These are phyloP conservation scores for Hypoxylon lenormandii DNA, from an alignment of 495 filamentous ascomycete species.

Conservation along the genomic window DNA sequence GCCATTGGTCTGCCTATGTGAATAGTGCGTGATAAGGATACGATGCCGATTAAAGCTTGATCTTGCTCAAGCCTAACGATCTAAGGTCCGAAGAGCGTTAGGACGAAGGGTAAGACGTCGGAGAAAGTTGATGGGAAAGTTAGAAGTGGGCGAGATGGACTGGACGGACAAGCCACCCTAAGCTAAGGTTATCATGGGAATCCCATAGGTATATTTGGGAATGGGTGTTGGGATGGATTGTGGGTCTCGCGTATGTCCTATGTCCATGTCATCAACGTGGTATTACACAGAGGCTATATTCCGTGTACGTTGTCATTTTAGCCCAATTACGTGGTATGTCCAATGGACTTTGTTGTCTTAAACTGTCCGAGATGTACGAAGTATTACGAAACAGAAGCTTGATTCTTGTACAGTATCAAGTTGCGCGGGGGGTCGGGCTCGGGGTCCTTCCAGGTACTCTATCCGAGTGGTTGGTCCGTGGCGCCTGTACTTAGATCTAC, in stretches of 20 bases:
- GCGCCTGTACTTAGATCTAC: too few species aligned
- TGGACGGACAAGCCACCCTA: too few species aligned
- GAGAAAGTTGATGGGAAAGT: conserved; percentile 34
- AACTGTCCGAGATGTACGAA: too few species aligned
- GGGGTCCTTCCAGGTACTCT: conserved; percentile 9
- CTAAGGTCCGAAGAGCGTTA: conserved; percentile 13
- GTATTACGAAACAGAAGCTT: conserved; percentile 18
- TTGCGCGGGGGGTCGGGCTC: background rate
- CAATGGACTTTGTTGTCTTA: too few species aligned
- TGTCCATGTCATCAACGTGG: conserved; percentile 18
- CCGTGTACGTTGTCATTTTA: background rate
- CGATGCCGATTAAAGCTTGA: conserved; percentile 29
- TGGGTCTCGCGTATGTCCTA: too few species aligned
- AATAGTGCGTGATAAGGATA: conserved; percentile 16
- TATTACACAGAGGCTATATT: conserved; percentile 12
- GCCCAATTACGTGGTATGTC: too few species aligned
- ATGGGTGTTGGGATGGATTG: conserved; percentile 1
- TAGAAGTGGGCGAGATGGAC: conserved; percentile 17
- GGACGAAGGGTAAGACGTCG: conserved; percentile 16
- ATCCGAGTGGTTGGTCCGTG: conserved; percentile 1
- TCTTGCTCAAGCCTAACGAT: conserved; percentile 10
- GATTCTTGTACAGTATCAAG: conserved; percentile 11
- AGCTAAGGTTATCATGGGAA: conserved; percentile 15
- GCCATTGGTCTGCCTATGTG: conserved; percentile 24
- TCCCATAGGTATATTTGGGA: conserved; percentile 35